Evolutionary conservation across 2,329 filamentous ascomycete species (phyloP), one percentile per base, ranked within the genome.

Genomic region (Orbilia blumenaviensis): DNA sequence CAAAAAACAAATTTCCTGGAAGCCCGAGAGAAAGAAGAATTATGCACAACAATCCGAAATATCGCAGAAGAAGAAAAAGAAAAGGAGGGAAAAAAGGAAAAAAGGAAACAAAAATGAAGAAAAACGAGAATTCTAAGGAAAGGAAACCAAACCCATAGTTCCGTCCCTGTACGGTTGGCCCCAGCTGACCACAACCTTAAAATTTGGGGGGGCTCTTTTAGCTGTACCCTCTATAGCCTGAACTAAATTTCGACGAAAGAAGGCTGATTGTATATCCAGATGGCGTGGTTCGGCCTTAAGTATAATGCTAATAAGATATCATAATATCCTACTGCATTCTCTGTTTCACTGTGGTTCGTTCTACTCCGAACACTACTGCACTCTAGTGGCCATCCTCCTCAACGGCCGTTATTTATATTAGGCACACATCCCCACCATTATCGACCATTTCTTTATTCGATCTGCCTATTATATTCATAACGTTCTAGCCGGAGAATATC

Each of bases 111-210:
- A 48, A 66, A 36, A 32, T 12, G 18, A 38, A 25, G 16, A 41
- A 52, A 8, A 58, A 32, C 64, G 9, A 66, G 62, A 54, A 66
- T 66, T 52, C 38, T 36, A 6, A 25, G 21, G 41, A 48, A 41
- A n/a, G n/a, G 14, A n/a, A 18, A n/a, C 16, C 38, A 34, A 56
- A 56, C 38, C 29, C 52, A 62, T 32, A 27, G 44, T 44, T 62
- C 66, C 66, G 66, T 21, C 36, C 44, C 23, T 46, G 48, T 41
- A 61, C 66, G 66, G 66, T 44, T 32, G 42, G 14, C 36, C 18
- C 54, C 42, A 67, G 63, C 63, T 67, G 63, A 69, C 32, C 32
- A 12, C 34, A 62, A 69, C 66, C 54, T 62, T 69, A 61, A 60
- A 58, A 36, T 64, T 41, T 14, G n/a, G 48, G 50, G 34, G 46